phyloP scores from a whole-genome alignment of 1,139 yeast genomes.

The Nakaseomyces glabratus region DNA sequence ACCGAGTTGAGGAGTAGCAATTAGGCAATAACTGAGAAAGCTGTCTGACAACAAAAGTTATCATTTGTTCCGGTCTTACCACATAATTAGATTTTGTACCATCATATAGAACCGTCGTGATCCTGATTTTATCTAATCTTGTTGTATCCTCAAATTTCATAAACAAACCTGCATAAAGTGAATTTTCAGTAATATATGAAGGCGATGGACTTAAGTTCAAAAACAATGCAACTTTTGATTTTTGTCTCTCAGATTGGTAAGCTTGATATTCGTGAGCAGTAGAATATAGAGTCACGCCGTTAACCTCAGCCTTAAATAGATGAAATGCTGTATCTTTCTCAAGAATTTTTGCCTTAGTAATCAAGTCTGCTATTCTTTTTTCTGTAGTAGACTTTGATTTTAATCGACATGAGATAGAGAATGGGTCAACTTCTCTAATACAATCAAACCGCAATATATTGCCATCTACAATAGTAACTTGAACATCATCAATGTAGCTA shows the following conservation, averaged over 20 bases:
- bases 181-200: slow-evolving; percentile 32
- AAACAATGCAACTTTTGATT: slow-evolving; percentile 56
- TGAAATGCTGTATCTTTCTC: slow-evolving; percentile 82
- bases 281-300: slow-evolving; percentile 49
- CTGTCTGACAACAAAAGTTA: slow-evolving; percentile 14
- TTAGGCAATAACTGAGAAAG: slow-evolving; percentile 11
- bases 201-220: slow-evolving; percentile 43
- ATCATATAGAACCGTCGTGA: slow-evolving; percentile 14
- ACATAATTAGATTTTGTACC: slow-evolving; percentile 9
- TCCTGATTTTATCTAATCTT: slow-evolving; percentile 20
- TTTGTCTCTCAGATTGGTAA: slow-evolving; percentile 50
- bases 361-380: slow-evolving; percentile 48
- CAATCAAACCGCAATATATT: slow-evolving; percentile 28
- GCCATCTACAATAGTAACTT: slow-evolving; percentile 39
- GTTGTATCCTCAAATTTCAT: slow-evolving; percentile 33
- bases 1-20: slow-evolving; percentile 14
- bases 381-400: slow-evolving; percentile 28
- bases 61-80: slow-evolving; percentile 13
- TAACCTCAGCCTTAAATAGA: slow-evolving; percentile 45
- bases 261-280: slow-evolving; percentile 68
- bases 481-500: slow-evolving; percentile 52
- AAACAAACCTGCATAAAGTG: slow-evolving; percentile 41
- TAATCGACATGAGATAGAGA: slow-evolving; percentile 27
- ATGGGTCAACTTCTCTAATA: slow-evolving; percentile 18
- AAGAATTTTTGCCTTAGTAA: slow-evolving; percentile 70